phyloP scores from a whole-genome alignment of 345 rosid species.

The Eucalyptus urophylla region DNA sequence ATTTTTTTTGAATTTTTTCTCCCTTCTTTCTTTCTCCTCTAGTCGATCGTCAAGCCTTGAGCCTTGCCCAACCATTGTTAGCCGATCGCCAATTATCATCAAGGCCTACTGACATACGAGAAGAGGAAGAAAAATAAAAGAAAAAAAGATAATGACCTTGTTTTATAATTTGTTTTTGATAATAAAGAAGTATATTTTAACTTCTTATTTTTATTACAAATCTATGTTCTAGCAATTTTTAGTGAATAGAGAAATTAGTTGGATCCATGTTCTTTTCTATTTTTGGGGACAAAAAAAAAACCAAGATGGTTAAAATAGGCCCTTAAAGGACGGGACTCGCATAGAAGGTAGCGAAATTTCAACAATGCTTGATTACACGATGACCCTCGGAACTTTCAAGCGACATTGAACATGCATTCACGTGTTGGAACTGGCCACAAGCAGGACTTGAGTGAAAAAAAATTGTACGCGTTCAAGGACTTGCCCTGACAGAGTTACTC shows the following conservation, averaged over 20 bases:
- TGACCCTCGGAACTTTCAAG: background rate
- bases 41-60: fast-evolving
- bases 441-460: background rate
- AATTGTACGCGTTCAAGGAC: background rate
- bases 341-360: background rate
- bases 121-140: no score
- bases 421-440: background rate
- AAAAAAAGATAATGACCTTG: no score
- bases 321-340: background rate
- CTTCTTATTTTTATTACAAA: no score
- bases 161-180: no score
- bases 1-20: no score
- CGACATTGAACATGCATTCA: background rate
- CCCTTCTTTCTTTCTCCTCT: no score
- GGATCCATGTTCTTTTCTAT: no score
- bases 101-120: fast-evolving
- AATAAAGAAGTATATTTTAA: no score
- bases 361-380: background rate
- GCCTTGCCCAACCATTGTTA: fast-evolving
- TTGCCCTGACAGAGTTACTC: background rate
- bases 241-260: fast-evolving
- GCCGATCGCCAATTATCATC: fast-evolving
- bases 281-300: no score
- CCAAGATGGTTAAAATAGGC: no score
- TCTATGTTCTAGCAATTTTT: no score